These are phyloP conservation scores for Aspergillus avenaceus DNA, from an alignment of 495 filamentous ascomycete species.

Conservation along the genomic window DNA sequence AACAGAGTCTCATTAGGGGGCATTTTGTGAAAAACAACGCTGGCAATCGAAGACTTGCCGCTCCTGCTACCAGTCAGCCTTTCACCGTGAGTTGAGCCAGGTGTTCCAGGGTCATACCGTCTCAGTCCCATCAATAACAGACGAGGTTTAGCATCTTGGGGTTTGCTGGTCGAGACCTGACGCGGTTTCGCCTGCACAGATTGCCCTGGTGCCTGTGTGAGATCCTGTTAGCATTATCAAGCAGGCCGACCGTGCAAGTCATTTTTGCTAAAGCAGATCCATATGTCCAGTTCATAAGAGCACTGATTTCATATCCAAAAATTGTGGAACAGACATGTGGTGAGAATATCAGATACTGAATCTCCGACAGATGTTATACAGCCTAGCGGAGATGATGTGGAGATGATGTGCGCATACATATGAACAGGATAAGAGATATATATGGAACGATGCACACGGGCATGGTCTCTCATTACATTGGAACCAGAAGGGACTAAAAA, in stretches of 20 bases:
- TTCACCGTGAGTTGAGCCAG: not conserved
- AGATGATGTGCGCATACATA: too few species aligned
- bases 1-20: constrained; percentile 92
- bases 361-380: too few species aligned
- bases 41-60: constrained; percentile 96
- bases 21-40: constrained; percentile 96
- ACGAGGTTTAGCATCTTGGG: constrained; percentile 66
- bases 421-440: too few species aligned
- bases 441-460: too few species aligned
- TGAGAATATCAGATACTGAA: too few species aligned
- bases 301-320: too few species aligned
- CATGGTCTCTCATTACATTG: too few species aligned
- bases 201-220: constrained; percentile 23
- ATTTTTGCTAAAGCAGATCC: constrained; percentile 10
- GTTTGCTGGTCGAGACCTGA: constrained; percentile 28
- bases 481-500: not conserved
- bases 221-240: constrained; percentile 34
- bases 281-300: not conserved
- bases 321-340: too few species aligned
- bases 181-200: constrained; percentile 23
- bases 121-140: constrained; percentile 93
- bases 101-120: constrained; percentile 51
- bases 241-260: constrained; percentile 22
- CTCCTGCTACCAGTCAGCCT: constrained; percentile 53
- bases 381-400: too few species aligned